Base-by-base conservation (phyloP, 768 basidiomycete genomes). In the Trametes maxima region DNA sequence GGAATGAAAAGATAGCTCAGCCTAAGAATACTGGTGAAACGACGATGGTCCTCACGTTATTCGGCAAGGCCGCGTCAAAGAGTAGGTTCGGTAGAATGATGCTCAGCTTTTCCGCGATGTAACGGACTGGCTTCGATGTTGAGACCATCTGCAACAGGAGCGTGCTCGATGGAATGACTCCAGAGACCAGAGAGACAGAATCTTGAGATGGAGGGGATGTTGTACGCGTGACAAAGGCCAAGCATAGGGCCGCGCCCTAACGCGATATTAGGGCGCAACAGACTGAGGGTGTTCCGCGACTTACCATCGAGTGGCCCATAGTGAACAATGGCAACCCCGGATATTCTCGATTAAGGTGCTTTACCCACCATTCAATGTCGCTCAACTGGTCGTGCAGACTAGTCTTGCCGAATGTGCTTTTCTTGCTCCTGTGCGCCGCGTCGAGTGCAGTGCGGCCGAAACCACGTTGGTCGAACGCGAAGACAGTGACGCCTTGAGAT, bases 291-390 rank as follows among this genome's bases (percentile, higher is more conserved):
- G 19, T 1, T 33, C 17, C 10, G 5, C 19, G 17, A 67, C 77
- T 28, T 60, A 85, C 88, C 89, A 90, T 89, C 0, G 89, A 90
- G 70, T 90, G 87, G 1, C 88, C 90, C 75, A 85, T 84, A 36
- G 91, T 69, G 67, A 90, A 89, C 10, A 87, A 60, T 14, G 89
- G 86, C 6, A 82, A 65, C 2, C 72, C 45, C 7, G 78, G 72
- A 53, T 80, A 78, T 46, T 73, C 66, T 63, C 79, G 72, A 65
- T 76, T 77, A 19, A 75, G 78, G 60, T 84, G 76, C 36, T 73
- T 71, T 7, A 92, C 58, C 16, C 86, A 86, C 86, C 86, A 90
- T 6, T 79, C 80, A 17, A 88, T 77, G 67, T 92, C 90, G 35
- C 74, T 73, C 67, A 88, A 76, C 71, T 90, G 88, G 43, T 83